phyloP scores from a whole-genome alignment of 768 basidiomycete species.

The Lyophyllum decastes region DNA sequence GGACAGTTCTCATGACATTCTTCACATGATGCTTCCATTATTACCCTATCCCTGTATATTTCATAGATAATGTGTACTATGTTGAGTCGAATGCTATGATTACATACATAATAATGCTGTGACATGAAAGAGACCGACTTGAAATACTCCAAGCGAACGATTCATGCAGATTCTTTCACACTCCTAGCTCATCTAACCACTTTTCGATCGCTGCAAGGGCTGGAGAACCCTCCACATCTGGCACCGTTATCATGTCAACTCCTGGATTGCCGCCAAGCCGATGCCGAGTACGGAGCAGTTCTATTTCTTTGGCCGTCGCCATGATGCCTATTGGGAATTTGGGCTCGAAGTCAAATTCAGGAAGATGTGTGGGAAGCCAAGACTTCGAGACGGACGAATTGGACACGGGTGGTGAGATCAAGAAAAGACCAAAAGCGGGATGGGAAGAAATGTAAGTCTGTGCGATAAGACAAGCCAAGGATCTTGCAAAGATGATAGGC shows the following conservation, averaged over 20 bases:
- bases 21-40: neutral
- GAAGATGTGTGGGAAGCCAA: conserved; percentile 35
- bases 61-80: conserved; percentile 10
- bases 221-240: conserved; percentile 35
- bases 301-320: conserved; percentile 34
- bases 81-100: neutral
- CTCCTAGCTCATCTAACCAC: conserved; percentile 59
- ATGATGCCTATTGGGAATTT: conserved; percentile 62
- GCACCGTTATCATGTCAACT: conserved; percentile 39
- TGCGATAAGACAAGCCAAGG: conserved; percentile 52
- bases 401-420: conserved; percentile 56
- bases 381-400: conserved; percentile 32
- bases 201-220: conserved; percentile 43
- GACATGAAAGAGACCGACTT: neutral
- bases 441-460: conserved; percentile 71
- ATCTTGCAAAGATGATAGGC: conserved; percentile 56
- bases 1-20: conserved; percentile 19
- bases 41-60: neutral
- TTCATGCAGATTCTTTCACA: conserved; percentile 29
- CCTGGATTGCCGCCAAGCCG: conserved; percentile 40
- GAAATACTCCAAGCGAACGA: neutral
- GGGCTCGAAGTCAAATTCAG: conserved; percentile 63
- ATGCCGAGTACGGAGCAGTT: conserved; percentile 33
- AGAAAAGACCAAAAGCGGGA: conserved; percentile 60
- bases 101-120: neutral